These are phyloP conservation scores for Pulveroboletus sp. DNA, from an alignment of 1,284 basidiomycete species.

Conservation along the genomic window DNA sequence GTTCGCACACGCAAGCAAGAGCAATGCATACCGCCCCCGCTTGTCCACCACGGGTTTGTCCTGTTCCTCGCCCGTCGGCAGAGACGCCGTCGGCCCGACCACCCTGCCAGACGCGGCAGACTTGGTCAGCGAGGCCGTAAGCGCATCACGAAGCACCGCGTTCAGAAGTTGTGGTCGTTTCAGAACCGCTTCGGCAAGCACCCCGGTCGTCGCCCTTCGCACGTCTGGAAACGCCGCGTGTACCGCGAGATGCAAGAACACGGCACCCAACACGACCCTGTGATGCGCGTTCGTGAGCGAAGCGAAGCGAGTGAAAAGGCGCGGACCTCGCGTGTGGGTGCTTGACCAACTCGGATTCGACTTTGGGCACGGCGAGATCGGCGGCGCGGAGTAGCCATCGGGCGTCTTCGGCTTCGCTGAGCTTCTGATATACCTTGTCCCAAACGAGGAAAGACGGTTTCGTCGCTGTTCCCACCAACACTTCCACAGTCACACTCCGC, in stretches of 20 bases:
- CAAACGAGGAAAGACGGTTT: constrained; percentile 87
- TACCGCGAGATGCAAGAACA: constrained; percentile 68
- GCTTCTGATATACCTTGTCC: constrained; percentile 84
- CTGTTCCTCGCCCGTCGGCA: constrained; percentile 28
- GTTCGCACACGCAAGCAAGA: constrained; percentile 54
- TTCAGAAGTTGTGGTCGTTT: constrained; percentile 50
- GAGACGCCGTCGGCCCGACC: constrained; percentile 11
- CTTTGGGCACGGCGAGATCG: constrained; percentile 52
- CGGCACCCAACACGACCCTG: constrained; percentile 64
- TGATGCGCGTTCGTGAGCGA: background rate
- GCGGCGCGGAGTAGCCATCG: constrained; percentile 77
- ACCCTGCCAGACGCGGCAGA: constrained; percentile 17
- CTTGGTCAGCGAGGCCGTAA: constrained; percentile 46
- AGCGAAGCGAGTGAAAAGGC: background rate
- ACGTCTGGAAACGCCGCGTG: constrained; percentile 56
- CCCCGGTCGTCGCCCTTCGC: constrained; percentile 48
- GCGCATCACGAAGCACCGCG: constrained; percentile 55
- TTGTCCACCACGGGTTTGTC: constrained; percentile 44
- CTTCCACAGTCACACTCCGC: constrained; percentile 46
- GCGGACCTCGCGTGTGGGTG: constrained; percentile 58
- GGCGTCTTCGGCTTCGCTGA: constrained; percentile 66
- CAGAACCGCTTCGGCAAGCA: constrained; percentile 43
- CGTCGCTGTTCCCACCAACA: constrained; percentile 45
- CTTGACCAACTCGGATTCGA: constrained; percentile 55
- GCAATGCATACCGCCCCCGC: constrained; percentile 48